Evolutionary conservation across 768 basidiomycete genomes (phyloP), one percentile per base, ranked within the genome.

Genomic region (Lactarius deliciosus): DNA sequence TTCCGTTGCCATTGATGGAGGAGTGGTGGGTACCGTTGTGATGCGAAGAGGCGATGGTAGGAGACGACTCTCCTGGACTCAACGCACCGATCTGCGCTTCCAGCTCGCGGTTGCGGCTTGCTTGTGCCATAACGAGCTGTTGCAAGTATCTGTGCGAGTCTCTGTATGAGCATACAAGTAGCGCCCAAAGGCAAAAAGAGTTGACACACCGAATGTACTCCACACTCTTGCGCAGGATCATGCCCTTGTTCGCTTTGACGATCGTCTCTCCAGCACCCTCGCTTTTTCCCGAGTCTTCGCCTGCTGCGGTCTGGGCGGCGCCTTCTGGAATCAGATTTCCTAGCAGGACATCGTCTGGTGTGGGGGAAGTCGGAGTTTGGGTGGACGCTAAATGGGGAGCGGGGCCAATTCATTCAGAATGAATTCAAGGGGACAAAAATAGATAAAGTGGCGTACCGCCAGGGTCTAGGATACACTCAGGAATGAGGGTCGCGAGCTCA

Each of bases 231-330:
- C 91, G 76, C 55, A 96, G 77, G 53, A 96, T 94, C 87, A 96
- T 92, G 40, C 94, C 94, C 81, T 96, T 96, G 79, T 96, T 96
- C 32, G 94, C 94, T 74, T 96, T 96, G 61, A 92, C 88, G 36
- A 82, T 81, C 22, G 75, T 76, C 22, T 70, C 78, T 79, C 38
- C 81, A 80, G 25, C 75, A 5, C 54, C 55, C 73, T 65, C 58
- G 55, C 76, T 74, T 68, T 75, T 77, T 20, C 69, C 72, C 25
- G 74, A 73, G 55, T 69, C 61, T 40, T 68, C 75, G 56, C 64
- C 64, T 28, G 60, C 64, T 50, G 40, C 50, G 15, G 32, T 43
- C 28, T 68, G 60, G 7, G 60, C 56, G 3, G 53, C 20, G 5
- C 57, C 64, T 36, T 70, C 65, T 53, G 66, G 65, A 57, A 70